Evolutionary conservation across 768 basidiomycete species (phyloP), one percentile per base, ranked within the genome.

Genomic region (Calocera viscosa): DNA sequence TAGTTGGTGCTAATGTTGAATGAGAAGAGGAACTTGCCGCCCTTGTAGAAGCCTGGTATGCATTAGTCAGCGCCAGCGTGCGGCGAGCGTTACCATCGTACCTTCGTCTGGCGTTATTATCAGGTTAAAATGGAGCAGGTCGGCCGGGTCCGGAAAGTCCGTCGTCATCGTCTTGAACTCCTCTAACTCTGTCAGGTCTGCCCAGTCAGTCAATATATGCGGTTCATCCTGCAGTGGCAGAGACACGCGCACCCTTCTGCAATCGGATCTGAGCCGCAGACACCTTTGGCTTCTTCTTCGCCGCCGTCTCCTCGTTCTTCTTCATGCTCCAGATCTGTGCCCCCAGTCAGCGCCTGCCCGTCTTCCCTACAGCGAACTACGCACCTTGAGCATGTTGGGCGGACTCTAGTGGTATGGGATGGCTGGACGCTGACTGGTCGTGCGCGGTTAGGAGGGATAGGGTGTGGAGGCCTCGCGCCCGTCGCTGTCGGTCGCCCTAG

Each of bases 81-180:
- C 14, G 24, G 17, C 38, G 32, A 28, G 34, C 7, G 67, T 26
- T 32, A 34, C 73, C n/a, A n/a, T n/a, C 82, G 68, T 69, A 90
- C 95, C 95, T 80, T 99, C 96, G 77, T 99, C 96, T 10, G 96
- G 96, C 63, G 87, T 88, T 73, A 99, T 97, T 69, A 89, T 94
- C 39, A 99, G 83, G 64, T 87, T 87, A 77, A 99, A 99, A 83
- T 96, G 95, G 74, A 99, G 87, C 72, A 97, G 88, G 83, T 99
- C 90, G 67, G 83, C 80, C 69, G 94, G 86, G 85, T 97, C 90
- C 28, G 94, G 85, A 78, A 96, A 97, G 74, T 89, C 74, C 19
- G 92, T 97, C 81, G 88, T 88, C 95, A 99, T 99, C 26, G 96
- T 98, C 49, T 86, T 80, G 39, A 96, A 94, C 10, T 98, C 82